Evolutionary conservation across 2,329 filamentous ascomycete genomes (phyloP), one percentile per base, ranked within the genome.

Genomic region (Cercospora beticola): DNA sequence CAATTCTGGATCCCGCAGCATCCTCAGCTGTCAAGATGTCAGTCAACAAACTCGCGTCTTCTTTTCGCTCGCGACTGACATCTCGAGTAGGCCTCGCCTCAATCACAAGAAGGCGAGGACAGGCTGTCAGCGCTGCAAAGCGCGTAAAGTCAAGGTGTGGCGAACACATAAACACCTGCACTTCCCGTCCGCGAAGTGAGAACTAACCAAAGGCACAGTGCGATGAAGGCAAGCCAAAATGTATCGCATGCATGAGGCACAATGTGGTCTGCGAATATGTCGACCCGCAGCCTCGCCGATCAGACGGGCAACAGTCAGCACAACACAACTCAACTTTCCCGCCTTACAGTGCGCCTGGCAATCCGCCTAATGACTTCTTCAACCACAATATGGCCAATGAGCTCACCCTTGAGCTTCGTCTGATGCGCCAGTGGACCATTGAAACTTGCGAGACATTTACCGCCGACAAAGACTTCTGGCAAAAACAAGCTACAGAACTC

Each of bases 371-470:
- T 23, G 62, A 52, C 28, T 40, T 65, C 18, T 54, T 59, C 30
- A 30, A 16, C 14, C 62, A 49, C 23, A 18, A 23, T 5, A n/a
- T 59, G 31, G 31, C 62, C 12, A 36, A 30, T 33, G 70, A 74
- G 60, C 69, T 66, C 2, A 56, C 62, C 16, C 69, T 75, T 9
- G 74, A 76, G 63, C 64, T 75, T 12, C 69, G 66, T 12, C 70
- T 76, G 26, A 76, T 75, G 72, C 74, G 75, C 54, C 64, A 75
- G 46, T 76, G 74, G 74, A 75, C 72, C 16, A 68, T 72, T 5
- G 71, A 73, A 30, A 72, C 71, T 10, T 73, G 65, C 54, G 57
- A 71, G 28, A 71, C 65, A 21, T 73, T 76, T 58, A 72, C 74
- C n/a, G 68, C 69, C 9, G 68, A 69, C 7, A 58, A 69, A 49